These are phyloP conservation scores for Xerocomellus amylosporus DNA, from an alignment of 768 basidiomycete species.

Conservation along the genomic window DNA sequence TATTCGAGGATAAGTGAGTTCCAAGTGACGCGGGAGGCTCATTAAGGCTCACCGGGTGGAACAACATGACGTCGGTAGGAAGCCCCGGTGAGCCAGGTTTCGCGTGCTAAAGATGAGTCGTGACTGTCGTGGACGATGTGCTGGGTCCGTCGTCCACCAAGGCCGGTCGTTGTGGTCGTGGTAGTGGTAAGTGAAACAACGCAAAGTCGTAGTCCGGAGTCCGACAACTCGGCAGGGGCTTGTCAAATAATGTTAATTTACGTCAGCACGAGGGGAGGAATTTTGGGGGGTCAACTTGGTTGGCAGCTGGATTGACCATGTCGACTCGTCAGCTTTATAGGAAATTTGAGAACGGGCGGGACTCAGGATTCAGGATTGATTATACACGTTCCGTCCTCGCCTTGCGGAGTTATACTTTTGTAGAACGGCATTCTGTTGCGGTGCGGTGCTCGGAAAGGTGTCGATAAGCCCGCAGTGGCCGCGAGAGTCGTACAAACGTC, in stretches of 20 bases:
- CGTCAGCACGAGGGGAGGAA: constrained; percentile 11
- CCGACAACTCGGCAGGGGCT: constrained; percentile 6
- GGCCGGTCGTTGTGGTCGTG: constrained; percentile 1
- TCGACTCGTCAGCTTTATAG: constrained; percentile 4
- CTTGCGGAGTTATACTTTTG: constrained; percentile 12
- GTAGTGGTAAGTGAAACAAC: constrained; percentile 1
- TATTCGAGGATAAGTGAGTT: constrained; percentile 8
- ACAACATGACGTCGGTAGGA: constrained; percentile 39
- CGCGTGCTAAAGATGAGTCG: not conserved
- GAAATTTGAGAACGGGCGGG: not conserved
- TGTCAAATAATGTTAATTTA: constrained; percentile 10
- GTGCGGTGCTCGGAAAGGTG: not conserved
- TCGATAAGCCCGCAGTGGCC: not conserved
- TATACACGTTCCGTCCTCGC: constrained; percentile 13
- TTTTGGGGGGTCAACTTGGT: not conserved
- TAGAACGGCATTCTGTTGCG: not conserved
- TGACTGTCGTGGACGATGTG: constrained; percentile 1
- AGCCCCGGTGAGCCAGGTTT: not conserved
- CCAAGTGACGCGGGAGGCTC: not conserved
- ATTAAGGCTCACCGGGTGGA: constrained; percentile 44
- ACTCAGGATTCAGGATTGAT: not conserved
- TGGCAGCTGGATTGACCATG: not conserved
- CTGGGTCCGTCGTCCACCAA: not conserved
- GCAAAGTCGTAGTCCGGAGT: not conserved
- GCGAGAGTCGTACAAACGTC: not conserved